Evolutionary conservation across 306 rosid species (phyloP), one percentile per base, ranked within the genome.

Genomic region (Abrus pulchellus): DNA sequence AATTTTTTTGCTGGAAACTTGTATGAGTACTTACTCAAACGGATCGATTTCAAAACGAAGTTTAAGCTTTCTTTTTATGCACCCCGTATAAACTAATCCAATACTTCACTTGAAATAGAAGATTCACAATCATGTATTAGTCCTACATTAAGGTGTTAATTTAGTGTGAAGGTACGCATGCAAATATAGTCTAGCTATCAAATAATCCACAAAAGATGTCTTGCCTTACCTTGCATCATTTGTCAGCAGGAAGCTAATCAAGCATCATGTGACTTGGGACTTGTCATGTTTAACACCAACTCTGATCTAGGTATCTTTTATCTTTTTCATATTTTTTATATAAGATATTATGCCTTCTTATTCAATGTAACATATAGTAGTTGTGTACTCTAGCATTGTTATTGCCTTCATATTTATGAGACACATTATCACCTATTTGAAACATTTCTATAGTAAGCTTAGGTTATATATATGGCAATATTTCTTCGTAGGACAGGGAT

Each of bases 221-320:
- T 4, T 65, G 3, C 10, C 45, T 77, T 65, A 77, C 43, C 49
- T 2, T 65, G 11, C 45, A 28, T 28, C 33, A 27, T 7, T 28
- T 53, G 48, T 65, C 40, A 52, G 53, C 56, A 77, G 74, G 81
- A 57, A 28, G 7, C 40, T 62, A 30, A 32, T 33, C 9, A 54
- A 14, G 33, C 4, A 54, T 7, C 9, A 9, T 5, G 8, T 9
- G 65, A 62, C 28, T 3, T 62, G 20, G 68, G 11, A 5, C 28
- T 61, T 9, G 68, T 61, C 0, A 3, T 77, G 4, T 77, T 65
- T 29, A 77, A 65, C 52, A 66, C 65, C 69, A 66, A 65, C 20
- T 38, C 67, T 5, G 55, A 53, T 7, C 5, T 53, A 28, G 81
- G 81, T 77, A 77, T 12, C 3, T 50, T 53, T 5, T 38, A 50